Evolutionary conservation across 1,284 basidiomycete species (phyloP).

Genomic region (Boletus semigastroideus): DNA sequence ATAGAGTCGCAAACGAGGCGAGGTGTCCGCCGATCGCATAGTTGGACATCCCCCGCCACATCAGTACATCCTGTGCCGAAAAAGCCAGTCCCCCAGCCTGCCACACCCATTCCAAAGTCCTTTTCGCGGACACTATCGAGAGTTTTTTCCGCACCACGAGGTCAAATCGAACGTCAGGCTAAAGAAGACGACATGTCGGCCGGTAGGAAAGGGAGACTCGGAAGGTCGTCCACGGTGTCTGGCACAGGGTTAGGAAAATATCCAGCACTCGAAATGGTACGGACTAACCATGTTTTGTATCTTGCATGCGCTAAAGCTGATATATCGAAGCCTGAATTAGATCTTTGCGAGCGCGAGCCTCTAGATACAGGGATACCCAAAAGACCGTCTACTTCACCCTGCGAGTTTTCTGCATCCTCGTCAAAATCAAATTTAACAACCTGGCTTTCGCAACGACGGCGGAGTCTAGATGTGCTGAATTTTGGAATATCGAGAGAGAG

Average conservation of each 20-base stretch:
- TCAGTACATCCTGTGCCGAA: neutral
- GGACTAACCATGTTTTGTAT: conserved; percentile 19
- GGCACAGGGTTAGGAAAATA: neutral
- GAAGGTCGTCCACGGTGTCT: neutral
- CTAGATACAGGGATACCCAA: neutral
- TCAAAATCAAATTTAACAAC: neutral
- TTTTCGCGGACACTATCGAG: neutral
- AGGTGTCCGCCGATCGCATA: neutral
- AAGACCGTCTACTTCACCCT: neutral
- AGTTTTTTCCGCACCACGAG: neutral
- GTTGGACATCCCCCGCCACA: neutral
- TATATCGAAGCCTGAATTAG: conserved; percentile 13
- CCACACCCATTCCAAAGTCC: neutral
- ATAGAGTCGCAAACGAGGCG: neutral
- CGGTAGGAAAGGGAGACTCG: neutral
- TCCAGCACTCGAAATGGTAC: neutral
- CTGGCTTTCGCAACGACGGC: neutral
- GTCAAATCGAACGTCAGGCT: neutral
- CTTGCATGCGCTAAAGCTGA: conserved; percentile 24
- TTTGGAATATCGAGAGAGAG: neutral
- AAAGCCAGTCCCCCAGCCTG: neutral
- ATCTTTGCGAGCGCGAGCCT: neutral
- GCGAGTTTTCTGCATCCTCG: neutral
- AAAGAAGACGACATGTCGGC: neutral
- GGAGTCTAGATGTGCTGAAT: neutral